Percentiles rank a stretch among this genome's conserved stretches.
Conservation (phyloP, 371 early-diverging fungal species). For the Mortierella sp. region DNA sequence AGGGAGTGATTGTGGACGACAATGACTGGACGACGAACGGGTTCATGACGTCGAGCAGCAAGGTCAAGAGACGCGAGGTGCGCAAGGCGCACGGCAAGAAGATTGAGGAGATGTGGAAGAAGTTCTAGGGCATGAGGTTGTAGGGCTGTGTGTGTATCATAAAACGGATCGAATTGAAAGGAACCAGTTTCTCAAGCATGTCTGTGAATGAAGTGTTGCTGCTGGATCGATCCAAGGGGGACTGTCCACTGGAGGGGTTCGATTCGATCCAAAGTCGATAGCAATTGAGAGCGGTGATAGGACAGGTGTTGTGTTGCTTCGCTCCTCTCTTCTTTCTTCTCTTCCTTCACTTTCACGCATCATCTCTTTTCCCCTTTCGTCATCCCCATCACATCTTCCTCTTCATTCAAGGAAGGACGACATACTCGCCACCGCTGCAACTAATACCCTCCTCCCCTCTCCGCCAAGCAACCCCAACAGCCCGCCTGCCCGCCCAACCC, state of each 20-base stretch:
- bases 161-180: background rate
- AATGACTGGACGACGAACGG: conserved; percentile 66
- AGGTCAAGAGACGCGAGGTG: conserved; percentile 69
- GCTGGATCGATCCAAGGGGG: background rate
- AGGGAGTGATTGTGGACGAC: conserved; percentile 63
- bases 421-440: background rate
- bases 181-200: background rate
- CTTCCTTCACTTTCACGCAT: background rate
- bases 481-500: background rate
- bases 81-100: conserved; percentile 64
- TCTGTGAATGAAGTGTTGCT: background rate
- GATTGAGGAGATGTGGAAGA: conserved; percentile 62
- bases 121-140: conserved; percentile 24
- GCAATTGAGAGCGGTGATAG: background rate
- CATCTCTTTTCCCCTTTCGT: background rate
- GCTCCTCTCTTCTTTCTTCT: background rate
- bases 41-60: conserved; percentile 71
- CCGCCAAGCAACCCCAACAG: background rate
- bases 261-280: conserved; percentile 12
- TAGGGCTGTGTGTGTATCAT: background rate
- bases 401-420: background rate
- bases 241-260: background rate
- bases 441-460: background rate
- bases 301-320: background rate
- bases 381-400: background rate